These are phyloP conservation scores for Backusella tarrabulga DNA, from an alignment of 192 early-diverging fungal species.

Conservation along the genomic window DNA sequence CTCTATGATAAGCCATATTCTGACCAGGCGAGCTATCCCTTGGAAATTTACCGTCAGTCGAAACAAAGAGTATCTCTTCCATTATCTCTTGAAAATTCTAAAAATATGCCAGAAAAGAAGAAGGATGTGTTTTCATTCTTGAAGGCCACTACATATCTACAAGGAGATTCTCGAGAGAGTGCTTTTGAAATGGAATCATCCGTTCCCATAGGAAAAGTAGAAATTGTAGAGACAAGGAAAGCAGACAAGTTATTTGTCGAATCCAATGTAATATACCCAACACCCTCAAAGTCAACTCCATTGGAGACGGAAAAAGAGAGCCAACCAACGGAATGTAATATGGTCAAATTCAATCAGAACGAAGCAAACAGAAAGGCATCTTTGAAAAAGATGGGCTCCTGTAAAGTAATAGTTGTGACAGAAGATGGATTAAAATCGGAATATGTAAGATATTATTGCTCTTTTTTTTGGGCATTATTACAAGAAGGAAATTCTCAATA, in stretches of 20 bases:
- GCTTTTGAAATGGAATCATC: not conserved
- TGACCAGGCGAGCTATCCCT: not conserved
- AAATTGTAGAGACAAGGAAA: not conserved
- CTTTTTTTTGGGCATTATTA: not conserved
- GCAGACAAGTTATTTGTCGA: not conserved
- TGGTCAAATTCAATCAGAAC: not conserved
- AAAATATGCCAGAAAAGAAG: not conserved
- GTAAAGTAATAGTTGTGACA: not conserved
- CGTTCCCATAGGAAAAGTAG: not conserved
- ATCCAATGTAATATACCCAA: not conserved
- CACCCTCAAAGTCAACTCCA: slow-evolving; percentile 25
- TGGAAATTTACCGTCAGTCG: not conserved
- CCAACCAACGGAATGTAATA: not conserved
- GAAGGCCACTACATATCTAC: not conserved
- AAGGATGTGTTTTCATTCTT: not conserved
- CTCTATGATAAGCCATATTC: not conserved
- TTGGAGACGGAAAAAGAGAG: not conserved
- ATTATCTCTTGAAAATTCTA: not conserved
- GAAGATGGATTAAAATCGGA: slow-evolving; percentile 1
- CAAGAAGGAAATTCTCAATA: not conserved
- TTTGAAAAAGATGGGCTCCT: slow-evolving; percentile 6
- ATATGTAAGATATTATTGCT: not conserved
- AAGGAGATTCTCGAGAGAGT: not conserved
- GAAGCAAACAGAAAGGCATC: slow-evolving; percentile 6
- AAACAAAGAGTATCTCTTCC: not conserved